These are phyloP conservation scores for Schwanniomyces pseudopolymorphus DNA, from an alignment of 805 yeast species.

Conservation along the genomic window DNA sequence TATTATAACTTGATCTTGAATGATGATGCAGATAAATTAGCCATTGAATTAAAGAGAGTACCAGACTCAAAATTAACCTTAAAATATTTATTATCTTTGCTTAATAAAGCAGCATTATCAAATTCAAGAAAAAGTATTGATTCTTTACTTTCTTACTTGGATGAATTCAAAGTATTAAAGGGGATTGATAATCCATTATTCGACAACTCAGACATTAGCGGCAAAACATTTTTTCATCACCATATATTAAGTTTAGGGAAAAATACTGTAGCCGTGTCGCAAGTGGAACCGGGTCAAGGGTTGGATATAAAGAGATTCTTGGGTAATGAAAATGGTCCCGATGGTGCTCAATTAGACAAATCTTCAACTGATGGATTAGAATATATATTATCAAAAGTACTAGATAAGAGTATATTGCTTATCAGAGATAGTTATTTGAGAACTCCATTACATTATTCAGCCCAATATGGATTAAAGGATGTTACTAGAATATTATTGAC, in stretches of 20 bases:
- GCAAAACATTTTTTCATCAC: conserved; percentile 83
- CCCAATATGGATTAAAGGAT: conserved; percentile 77
- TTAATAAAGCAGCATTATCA: conserved; percentile 64
- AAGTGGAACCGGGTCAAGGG: conserved; percentile 42
- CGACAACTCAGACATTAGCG: conserved; percentile 73
- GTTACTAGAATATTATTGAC: conserved; percentile 59
- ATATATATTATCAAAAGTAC: conserved; percentile 55
- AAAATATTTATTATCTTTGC: conserved; percentile 55
- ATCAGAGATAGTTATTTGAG: conserved; percentile 75
- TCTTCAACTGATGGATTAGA: conserved; percentile 51
- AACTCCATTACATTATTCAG: conserved; percentile 87
- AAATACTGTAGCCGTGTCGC: conserved; percentile 39
- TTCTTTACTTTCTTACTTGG: conserved; percentile 49
- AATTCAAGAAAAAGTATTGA: conserved; percentile 59
- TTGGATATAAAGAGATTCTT: conserved; percentile 50
- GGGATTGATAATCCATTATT: conserved; percentile 19
- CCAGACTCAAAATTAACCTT: conserved; percentile 48
- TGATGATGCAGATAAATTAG: conserved; percentile 48
- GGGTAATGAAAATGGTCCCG: conserved; percentile 36
- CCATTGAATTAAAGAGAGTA: conserved; percentile 36
- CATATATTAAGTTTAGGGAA: conserved; percentile 78
- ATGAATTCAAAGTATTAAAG: conserved; percentile 37
- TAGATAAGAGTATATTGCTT: conserved; percentile 35
- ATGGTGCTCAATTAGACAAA: conserved; percentile 59
- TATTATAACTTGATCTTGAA: conserved; percentile 22